These are phyloP conservation scores for Hymenoscyphus salicellus DNA, from an alignment of 2,329 filamentous ascomycete genomes.

Conservation along the genomic window DNA sequence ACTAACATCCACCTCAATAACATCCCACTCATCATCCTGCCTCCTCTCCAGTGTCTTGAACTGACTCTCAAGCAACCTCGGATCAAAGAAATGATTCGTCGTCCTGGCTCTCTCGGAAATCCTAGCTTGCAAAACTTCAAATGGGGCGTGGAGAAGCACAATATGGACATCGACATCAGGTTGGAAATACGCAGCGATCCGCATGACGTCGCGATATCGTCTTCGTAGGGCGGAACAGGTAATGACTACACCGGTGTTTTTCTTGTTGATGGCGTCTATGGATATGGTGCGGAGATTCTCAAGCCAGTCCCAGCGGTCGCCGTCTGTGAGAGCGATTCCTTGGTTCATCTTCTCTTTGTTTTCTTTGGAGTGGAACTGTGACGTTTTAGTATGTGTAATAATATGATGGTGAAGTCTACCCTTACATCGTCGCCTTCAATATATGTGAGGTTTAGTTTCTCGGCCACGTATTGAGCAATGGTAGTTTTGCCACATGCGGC, in stretches of 20 bases:
- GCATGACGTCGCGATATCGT: conserved; percentile 92
- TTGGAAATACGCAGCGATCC: conserved; percentile 73
- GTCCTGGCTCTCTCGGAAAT: conserved; percentile 68
- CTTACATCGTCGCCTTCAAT: conserved; percentile 76
- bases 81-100: conserved; percentile 91
- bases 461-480: conserved; percentile 63
- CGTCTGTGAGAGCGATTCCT: conserved; percentile 82
- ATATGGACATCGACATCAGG: conserved; percentile 80
- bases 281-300: conserved; percentile 70
- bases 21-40: conserved; percentile 65
- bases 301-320: conserved; percentile 97
- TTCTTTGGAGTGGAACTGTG: conserved; percentile 67
- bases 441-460: conserved; percentile 63
- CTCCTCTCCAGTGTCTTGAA: conserved; percentile 86
- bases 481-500: conserved; percentile 79
- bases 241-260: conserved; percentile 76
- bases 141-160: conserved; percentile 79
- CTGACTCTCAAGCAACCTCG: conserved; percentile 91
- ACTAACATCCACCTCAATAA: conserved; percentile 68
- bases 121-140: conserved; percentile 71
- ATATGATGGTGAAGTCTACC: conserved; percentile 7
- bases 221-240: conserved; percentile 95
- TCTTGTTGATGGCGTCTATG: conserved; percentile 49
- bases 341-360: conserved; percentile 90
- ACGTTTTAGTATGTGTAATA: conserved; percentile 15